Evolutionary conservation across 129 eudicot genomes (phyloP).

Genomic region (sunflower (Helianthus annuus)): DNA sequence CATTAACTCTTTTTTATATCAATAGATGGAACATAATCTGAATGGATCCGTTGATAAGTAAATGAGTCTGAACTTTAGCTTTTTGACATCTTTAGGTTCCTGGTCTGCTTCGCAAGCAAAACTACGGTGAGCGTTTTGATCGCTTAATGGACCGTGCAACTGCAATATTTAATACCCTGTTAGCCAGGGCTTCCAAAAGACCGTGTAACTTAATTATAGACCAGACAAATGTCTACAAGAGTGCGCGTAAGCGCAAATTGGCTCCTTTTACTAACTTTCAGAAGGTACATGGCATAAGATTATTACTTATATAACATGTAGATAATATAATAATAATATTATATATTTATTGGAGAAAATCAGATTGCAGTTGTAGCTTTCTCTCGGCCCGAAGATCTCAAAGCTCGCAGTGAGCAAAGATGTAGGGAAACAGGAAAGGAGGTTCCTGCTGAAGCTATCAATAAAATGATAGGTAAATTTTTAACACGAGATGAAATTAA

Average conservation of each 20-base stretch:
- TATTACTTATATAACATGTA: background rate
- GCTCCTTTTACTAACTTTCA: constrained; percentile 60
- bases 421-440: constrained; percentile 69
- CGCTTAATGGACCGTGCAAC: constrained; percentile 65
- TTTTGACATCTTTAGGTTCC: constrained; percentile 48
- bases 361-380: constrained; percentile 77
- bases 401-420: constrained; percentile 56
- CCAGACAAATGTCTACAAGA: constrained; percentile 75
- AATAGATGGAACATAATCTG: background rate
- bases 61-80: constrained; percentile 2
- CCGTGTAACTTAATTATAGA: constrained; percentile 71
- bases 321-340: background rate
- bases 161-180: constrained; percentile 55
- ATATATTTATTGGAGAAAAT: constrained; percentile 1
- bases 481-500: background rate
- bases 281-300: constrained; percentile 42
- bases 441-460: constrained; percentile 60
- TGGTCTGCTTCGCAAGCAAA: constrained; percentile 50
- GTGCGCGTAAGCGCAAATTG: constrained; percentile 64
- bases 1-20: background rate
- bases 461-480: constrained; percentile 62
- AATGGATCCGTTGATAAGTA: background rate
- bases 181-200: constrained; percentile 59
- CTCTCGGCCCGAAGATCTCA: constrained; percentile 57
- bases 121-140: constrained; percentile 59